These are phyloP conservation scores for Pistacia integerrima DNA, from an alignment of 345 rosid species.

Conservation along the genomic window DNA sequence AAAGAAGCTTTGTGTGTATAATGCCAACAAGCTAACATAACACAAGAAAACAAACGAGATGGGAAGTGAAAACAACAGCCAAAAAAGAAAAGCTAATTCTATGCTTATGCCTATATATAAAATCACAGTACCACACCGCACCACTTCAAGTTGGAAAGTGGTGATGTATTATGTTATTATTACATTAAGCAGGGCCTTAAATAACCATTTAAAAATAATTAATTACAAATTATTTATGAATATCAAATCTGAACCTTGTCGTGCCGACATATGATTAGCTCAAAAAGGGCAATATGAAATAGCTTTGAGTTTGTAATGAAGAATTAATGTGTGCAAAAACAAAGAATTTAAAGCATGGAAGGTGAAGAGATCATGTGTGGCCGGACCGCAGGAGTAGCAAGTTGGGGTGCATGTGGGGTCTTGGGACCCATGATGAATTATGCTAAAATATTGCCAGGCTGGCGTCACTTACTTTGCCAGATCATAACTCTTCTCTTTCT, in stretches of 20 bases:
- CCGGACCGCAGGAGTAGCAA: neutral
- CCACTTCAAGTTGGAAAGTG: neutral
- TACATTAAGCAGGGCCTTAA: neutral
- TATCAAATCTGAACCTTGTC: neutral
- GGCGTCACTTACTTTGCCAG: slow-evolving; percentile 12
- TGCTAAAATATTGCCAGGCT: slow-evolving; percentile 1
- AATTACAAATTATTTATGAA: neutral
- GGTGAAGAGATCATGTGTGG: neutral
- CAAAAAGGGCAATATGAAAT: neutral
- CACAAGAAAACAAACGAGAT: slow-evolving; percentile 14
- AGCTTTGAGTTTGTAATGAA: neutral
- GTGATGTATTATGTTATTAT: neutral
- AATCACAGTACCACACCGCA: too few relatives aligned
- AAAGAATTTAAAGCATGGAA: neutral
- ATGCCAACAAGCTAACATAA: neutral
- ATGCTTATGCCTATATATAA: too few relatives aligned
- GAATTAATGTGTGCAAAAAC: neutral
- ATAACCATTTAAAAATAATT: neutral
- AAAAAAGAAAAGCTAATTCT: neutral
- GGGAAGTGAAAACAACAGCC: slow-evolving; percentile 15
- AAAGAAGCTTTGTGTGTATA: neutral
- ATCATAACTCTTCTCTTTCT: neutral
- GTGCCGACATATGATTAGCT: neutral
- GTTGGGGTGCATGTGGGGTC: neutral
- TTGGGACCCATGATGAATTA: neutral